Evolutionary conservation across 208 protist species (phyloP).

Genomic region (Trichomonas tenax): DNA sequence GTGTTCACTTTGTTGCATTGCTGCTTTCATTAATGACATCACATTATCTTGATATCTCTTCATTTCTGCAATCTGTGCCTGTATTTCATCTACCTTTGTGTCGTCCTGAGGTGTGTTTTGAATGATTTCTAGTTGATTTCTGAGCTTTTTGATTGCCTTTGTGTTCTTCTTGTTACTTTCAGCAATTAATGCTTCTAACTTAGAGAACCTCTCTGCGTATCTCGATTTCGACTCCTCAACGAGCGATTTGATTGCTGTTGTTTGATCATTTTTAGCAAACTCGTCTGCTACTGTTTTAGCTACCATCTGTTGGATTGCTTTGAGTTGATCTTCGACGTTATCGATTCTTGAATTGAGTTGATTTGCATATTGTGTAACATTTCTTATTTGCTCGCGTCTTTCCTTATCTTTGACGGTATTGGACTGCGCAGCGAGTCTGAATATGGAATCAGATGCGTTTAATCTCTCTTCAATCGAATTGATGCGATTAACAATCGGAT

Average conservation of each 20-base stretch:
- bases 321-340: background rate
- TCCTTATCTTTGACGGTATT: background rate
- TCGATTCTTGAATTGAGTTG: background rate
- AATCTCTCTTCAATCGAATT: background rate
- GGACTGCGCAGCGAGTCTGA: background rate
- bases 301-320: background rate
- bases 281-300: background rate
- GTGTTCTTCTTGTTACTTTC: background rate
- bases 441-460: slow-evolving; percentile 13
- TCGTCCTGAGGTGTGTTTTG: background rate
- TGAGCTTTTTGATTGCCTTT: background rate
- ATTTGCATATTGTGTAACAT: background rate
- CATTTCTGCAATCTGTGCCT: background rate
- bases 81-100: background rate
- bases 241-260: background rate
- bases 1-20: background rate
- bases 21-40: background rate
- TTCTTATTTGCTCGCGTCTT: background rate
- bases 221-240: background rate
- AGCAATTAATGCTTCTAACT: background rate
- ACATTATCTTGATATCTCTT: background rate
- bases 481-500: background rate
- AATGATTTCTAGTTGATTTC: background rate
- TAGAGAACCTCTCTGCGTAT: background rate
- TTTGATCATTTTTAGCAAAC: background rate